Evolutionary conservation across 164 flowering plant species (phyloP).

Genomic region (Chimonanthus salicifolius): DNA sequence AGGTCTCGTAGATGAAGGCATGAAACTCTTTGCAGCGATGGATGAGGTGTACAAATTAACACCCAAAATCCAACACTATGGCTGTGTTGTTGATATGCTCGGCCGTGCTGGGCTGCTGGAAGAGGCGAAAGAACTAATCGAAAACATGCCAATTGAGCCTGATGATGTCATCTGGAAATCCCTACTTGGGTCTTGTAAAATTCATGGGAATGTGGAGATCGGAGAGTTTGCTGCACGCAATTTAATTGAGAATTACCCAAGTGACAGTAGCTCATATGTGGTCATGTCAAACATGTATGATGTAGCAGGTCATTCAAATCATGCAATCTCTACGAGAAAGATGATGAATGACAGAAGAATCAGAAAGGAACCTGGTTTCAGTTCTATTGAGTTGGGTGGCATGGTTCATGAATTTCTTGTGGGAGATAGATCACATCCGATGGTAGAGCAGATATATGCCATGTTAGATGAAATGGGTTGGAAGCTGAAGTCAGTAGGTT

Average conservation of each 20-base stretch:
- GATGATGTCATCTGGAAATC: slow-evolving; percentile 18
- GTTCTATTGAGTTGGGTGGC: slow-evolving; percentile 16
- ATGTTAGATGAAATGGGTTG: slow-evolving; percentile 13
- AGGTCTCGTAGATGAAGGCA: slow-evolving; percentile 20
- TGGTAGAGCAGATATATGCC: slow-evolving; percentile 9
- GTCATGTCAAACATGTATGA: slow-evolving; percentile 13
- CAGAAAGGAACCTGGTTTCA: slow-evolving; percentile 17
- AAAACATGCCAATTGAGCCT: slow-evolving; percentile 20
- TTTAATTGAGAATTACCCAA: slow-evolving; percentile 12
- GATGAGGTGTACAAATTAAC: slow-evolving; percentile 7
- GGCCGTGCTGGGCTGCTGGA: slow-evolving; percentile 16
- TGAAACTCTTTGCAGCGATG: slow-evolving; percentile 14
- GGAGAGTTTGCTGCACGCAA: slow-evolving; percentile 15
- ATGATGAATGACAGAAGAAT: slow-evolving; percentile 11
- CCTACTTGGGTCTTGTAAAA: slow-evolving; percentile 17
- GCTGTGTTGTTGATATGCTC: slow-evolving; percentile 20
- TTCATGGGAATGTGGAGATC: slow-evolving; percentile 16
- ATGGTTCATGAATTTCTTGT: slow-evolving; percentile 14
- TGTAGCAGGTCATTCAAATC: slow-evolving; percentile 7
- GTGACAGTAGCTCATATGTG: slow-evolving; percentile 15
- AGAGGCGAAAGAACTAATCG: slow-evolving; percentile 15
- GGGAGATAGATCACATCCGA: slow-evolving; percentile 15
- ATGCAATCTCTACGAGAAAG: slow-evolving; percentile 13
- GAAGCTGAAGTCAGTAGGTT: slow-evolving; percentile 9
- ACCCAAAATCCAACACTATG: slow-evolving; percentile 23